Base-by-base conservation (phyloP, 2,329 filamentous ascomycete species). In the Volutella citrinella region DNA sequence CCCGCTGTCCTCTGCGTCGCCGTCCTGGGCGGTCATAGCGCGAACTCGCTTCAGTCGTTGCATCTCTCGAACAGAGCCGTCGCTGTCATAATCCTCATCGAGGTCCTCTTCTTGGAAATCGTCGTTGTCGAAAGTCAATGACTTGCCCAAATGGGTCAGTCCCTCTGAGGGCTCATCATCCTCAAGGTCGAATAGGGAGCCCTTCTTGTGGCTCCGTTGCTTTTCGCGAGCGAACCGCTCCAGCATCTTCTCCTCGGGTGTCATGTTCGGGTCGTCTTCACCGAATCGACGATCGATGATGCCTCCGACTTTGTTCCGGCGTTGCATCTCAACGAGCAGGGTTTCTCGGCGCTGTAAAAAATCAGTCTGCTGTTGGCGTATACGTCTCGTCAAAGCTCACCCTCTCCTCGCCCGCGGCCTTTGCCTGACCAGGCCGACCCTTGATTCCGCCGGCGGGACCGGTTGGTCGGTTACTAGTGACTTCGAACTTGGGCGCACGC, bases 271-370 rank as follows among this genome's bases (percentile, higher is more conserved):
- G 59, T 98, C 90, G 55, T 94, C 86, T 69, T 98, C 94, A 62
- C 94, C 93, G 54, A 98, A 95, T 52, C 93, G 83, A 54, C 88
- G 80, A 72, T 98, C 93, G 33, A 95, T 65, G 43, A 98, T 87
- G 5, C 90, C 91, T 45, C 93, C 93, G 14, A 91, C 83, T 63
- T 95, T 96, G 60, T 94, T 90, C 23, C 87, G 79, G 41, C 80
- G 76, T 56, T 94, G 86, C 75, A 97, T 84, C 56, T 97, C 91
- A 21, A 87, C 80, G n/a, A 96, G 66, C 14, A 96, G 71, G 1
- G 89, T 95, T 64, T 86, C 77, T 40, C 84, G 79, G 35, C 91
- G 80, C 79, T 87, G 51, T 43, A 36, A 16, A 5, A 19, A 13
- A 22, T 21, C 12, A 28, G 35, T 48, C 30, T 52, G 46, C 36